phyloP scores from a whole-genome alignment of 1,284 basidiomycete genomes.

The Malassezia sp. region DNA sequence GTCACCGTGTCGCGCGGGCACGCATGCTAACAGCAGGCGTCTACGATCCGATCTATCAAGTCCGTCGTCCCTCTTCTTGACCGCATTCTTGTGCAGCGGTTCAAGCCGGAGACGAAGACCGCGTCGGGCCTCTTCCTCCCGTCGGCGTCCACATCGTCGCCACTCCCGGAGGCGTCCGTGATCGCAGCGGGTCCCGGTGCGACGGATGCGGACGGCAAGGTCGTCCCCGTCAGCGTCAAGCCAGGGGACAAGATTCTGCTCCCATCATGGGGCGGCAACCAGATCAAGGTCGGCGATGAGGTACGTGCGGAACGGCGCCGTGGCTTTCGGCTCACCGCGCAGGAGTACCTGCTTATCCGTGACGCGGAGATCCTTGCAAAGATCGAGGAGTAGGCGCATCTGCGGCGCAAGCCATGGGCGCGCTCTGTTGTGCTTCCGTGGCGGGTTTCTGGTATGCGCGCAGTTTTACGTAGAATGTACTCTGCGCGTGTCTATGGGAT shows the following conservation, averaged over 20 bases:
- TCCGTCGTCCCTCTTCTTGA: constrained; percentile 82
- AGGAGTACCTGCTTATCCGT: constrained; percentile 93
- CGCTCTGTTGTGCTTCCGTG: too few relatives aligned
- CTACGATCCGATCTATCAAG: constrained; percentile 61
- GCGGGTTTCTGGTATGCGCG: too few relatives aligned
- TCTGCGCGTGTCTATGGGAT: too few relatives aligned
- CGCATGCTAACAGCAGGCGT: constrained; percentile 49
- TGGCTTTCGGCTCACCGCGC: constrained; percentile 4
- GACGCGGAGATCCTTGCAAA: constrained; percentile 93
- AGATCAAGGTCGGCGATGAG: constrained; percentile 94
- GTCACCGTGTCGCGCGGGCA: neutral
- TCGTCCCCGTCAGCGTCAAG: constrained; percentile 70
- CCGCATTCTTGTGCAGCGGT: constrained; percentile 91
- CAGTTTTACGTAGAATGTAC: too few relatives aligned
- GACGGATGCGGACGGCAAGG: constrained; percentile 66
- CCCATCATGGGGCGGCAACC: constrained; percentile 87
- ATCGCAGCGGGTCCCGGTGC: constrained; percentile 89
- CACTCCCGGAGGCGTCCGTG: constrained; percentile 89
- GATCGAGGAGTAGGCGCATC: constrained; percentile 69
- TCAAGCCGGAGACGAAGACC: constrained; percentile 62
- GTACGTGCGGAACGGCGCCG: too few relatives aligned
- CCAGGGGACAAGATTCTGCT: constrained; percentile 83
- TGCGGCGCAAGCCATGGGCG: too few relatives aligned
- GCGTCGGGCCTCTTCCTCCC: constrained; percentile 75
- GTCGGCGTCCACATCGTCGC: constrained; percentile 65